Evolutionary conservation across 106 monocot species (phyloP).

Genomic region (Chionographis japonica): DNA sequence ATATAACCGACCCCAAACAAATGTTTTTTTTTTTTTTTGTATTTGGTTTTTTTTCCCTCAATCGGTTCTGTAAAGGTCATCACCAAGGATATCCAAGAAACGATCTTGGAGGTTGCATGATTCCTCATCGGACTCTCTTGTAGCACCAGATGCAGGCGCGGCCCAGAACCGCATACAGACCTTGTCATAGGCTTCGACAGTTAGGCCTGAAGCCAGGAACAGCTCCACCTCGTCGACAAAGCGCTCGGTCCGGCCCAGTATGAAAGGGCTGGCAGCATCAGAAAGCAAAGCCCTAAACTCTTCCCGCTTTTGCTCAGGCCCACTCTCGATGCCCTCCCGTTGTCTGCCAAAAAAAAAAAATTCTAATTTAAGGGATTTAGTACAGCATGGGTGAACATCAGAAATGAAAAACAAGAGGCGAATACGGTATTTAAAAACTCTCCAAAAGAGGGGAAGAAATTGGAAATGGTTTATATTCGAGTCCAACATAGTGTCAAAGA

Average conservation of each 20-base stretch:
- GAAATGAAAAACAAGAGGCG: too few relatives aligned
- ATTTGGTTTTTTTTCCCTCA: neutral
- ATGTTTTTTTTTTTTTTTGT: too few relatives aligned
- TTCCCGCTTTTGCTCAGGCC: constrained; percentile 40
- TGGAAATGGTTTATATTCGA: too few relatives aligned
- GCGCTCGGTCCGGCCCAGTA: constrained; percentile 33
- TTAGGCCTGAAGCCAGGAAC: constrained; percentile 74
- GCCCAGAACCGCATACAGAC: constrained; percentile 36
- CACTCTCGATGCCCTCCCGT: constrained; percentile 2
- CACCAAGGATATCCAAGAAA: neutral
- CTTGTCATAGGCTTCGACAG: constrained; percentile 74
- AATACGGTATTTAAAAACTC: too few relatives aligned
- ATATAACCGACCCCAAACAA: too few relatives aligned
- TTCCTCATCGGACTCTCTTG: neutral
- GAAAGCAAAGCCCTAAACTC: constrained; percentile 52
- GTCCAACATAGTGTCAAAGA: too few relatives aligned
- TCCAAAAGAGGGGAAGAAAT: too few relatives aligned
- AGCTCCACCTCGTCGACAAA: constrained; percentile 70
- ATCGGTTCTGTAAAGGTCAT: neutral
- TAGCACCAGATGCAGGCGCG: neutral
- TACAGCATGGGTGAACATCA: too few relatives aligned
- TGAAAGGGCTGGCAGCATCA: constrained; percentile 60
- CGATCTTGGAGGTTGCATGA: neutral
- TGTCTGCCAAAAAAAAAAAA: constrained; percentile 21
- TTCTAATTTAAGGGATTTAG: too few relatives aligned